A percentile compares a stretch with the other conserved stretches of the same genome.
Evolutionary conservation across 1,284 basidiomycete species (phyloP).

Genomic region (Trichosporon sp.): DNA sequence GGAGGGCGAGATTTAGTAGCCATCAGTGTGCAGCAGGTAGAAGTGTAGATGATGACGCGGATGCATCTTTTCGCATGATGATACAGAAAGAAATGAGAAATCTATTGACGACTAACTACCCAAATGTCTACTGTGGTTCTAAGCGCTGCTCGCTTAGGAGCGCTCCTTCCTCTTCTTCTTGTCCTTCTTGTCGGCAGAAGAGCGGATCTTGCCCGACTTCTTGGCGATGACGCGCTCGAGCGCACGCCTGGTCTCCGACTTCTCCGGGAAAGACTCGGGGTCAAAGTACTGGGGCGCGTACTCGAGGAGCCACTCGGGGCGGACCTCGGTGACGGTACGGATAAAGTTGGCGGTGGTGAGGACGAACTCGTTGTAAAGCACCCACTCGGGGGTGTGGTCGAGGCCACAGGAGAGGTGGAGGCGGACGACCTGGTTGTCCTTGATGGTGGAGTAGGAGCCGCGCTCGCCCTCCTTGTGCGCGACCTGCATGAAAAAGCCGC

Average conservation of each 20-base stretch:
- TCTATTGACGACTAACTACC: conserved; percentile 4
- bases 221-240: conserved; percentile 47
- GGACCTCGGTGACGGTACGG: conserved; percentile 85
- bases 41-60: background rate
- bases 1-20: conserved; percentile 24
- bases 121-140: conserved; percentile 9
- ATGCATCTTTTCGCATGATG: conserved; percentile 13
- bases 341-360: conserved; percentile 86
- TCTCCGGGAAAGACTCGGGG: conserved; percentile 48
- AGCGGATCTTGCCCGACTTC: conserved; percentile 35
- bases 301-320: conserved; percentile 88
- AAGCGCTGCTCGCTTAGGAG: conserved; percentile 24
- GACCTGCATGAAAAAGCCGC: conserved; percentile 98
- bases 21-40: conserved; percentile 21
- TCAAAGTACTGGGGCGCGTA: conserved; percentile 73
- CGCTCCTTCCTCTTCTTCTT: conserved; percentile 47
- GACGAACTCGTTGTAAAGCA: conserved; percentile 97
- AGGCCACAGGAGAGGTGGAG: conserved; percentile 94
- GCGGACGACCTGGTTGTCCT: conserved; percentile 88
- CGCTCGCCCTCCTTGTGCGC: conserved; percentile 95
- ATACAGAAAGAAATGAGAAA: conserved; percentile 18
- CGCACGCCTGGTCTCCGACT: conserved; percentile 50
- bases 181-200: conserved; percentile 23
- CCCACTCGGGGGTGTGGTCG: conserved; percentile 93
- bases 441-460: conserved; percentile 81